phyloP scores from a whole-genome alignment of 768 basidiomycete species.

The Tremella fuciformis region DNA sequence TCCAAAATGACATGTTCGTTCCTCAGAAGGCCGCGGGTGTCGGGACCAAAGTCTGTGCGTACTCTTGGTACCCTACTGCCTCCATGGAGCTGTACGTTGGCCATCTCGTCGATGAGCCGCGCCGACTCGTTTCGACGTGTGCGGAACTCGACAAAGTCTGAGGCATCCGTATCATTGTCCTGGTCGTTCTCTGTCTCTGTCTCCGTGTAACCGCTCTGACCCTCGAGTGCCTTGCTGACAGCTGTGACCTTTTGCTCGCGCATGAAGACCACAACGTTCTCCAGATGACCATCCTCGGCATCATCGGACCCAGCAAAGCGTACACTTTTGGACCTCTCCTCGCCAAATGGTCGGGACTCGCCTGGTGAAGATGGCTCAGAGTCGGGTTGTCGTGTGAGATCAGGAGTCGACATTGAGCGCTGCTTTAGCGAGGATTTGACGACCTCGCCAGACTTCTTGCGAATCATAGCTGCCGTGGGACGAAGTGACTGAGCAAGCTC shows the following conservation, averaged over 20 bases:
- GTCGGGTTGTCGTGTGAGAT: conserved; percentile 56
- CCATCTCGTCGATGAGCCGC: conserved; percentile 38
- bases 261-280: conserved; percentile 89
- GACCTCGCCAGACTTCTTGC: conserved; percentile 92
- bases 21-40: conserved; percentile 23
- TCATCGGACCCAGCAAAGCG: conserved; percentile 61
- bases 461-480: conserved; percentile 56
- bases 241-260: conserved; percentile 92
- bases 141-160: conserved; percentile 49
- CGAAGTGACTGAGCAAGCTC: conserved; percentile 12
- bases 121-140: conserved; percentile 45
- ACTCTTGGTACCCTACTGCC: conserved; percentile 43
- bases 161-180: conserved; percentile 42
- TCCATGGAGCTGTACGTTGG: conserved; percentile 36
- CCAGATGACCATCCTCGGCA: conserved; percentile 67
- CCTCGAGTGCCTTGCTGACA: conserved; percentile 63
- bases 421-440: conserved; percentile 88
- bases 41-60: conserved; percentile 46
- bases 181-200: conserved; percentile 62
- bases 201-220: conserved; percentile 52
- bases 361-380: conserved; percentile 76
- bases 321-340: conserved; percentile 67
- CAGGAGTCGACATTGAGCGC: conserved; percentile 57
- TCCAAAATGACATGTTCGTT: conserved; percentile 54
- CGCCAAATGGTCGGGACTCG: conserved; percentile 25